phyloP scores from a whole-genome alignment of 108 stramenopile species.

The Discostella stelligeroides region DNA sequence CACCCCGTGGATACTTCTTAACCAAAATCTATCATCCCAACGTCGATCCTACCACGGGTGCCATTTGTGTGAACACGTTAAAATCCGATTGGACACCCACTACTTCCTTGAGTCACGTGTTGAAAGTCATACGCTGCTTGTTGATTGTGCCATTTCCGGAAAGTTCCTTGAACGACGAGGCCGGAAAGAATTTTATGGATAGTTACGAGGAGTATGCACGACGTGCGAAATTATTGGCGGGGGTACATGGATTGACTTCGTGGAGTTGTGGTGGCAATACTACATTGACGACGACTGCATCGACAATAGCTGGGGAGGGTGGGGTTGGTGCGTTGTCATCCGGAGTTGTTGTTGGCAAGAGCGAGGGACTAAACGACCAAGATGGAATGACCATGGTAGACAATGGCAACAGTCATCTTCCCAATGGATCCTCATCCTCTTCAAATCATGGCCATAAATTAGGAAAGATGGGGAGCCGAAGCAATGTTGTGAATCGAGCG shows the following conservation, averaged over 20 bases:
- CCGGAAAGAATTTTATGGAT: constrained; percentile 99
- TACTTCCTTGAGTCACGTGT: constrained; percentile 90
- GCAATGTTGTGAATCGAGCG: constrained; percentile 37
- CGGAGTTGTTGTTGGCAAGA: neutral
- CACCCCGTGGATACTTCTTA: constrained; percentile 96
- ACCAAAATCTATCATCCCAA: constrained; percentile 99
- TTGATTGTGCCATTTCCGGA: constrained; percentile 99
- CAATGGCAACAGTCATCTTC: constrained; percentile 12
- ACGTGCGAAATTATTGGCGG: constrained; percentile 91
- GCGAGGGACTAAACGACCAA: neutral
- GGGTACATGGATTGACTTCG: constrained; percentile 83
- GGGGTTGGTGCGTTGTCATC: constrained; percentile 2
- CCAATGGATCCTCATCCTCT: constrained; percentile 2
- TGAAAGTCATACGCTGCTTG: constrained; percentile 98
- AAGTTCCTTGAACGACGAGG: constrained; percentile 97
- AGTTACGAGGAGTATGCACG: constrained; percentile 96
- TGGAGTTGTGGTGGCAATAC: constrained; percentile 17
- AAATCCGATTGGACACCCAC: constrained; percentile 95
- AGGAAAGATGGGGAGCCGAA: constrained; percentile 30
- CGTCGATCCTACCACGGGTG: constrained; percentile 91
- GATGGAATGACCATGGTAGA: constrained; percentile 10
- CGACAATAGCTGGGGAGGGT: neutral
- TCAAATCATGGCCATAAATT: constrained; percentile 11
- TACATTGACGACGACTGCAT: no score
- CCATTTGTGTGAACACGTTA: constrained; percentile 99